Conservation (phyloP, 805 yeast genomes). For the Metschnikowia kofuensis region DNA sequence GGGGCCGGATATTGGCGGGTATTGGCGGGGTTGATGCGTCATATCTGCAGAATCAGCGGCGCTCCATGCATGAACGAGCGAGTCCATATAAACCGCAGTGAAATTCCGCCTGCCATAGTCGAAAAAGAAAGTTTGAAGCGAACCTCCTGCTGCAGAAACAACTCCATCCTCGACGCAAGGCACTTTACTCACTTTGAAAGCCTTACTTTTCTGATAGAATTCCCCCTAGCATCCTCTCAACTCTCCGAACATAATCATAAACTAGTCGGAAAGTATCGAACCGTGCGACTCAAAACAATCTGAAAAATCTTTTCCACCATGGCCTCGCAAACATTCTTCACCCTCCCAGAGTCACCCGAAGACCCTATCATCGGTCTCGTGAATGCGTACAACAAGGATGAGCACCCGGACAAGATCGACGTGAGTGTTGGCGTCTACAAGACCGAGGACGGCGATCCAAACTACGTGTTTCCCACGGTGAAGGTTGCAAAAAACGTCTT, state of each 20-base stretch:
- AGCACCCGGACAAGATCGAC: conserved; percentile 34
- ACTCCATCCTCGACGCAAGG: not conserved
- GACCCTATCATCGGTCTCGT: conserved; percentile 20
- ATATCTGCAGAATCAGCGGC: not conserved
- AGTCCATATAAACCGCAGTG: conserved; percentile 2
- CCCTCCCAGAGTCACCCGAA: conserved; percentile 9
- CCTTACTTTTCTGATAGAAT: not conserved
- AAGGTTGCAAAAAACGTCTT: conserved; percentile 33
- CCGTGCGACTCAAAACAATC: too few relatives aligned
- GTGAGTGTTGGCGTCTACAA: conserved; percentile 47
- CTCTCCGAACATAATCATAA: too few relatives aligned
- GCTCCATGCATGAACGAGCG: conserved; percentile 6
- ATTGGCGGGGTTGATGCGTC: conserved; percentile 4
- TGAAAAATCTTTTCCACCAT: not conserved
- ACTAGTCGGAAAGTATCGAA: too few relatives aligned
- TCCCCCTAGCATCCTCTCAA: not conserved
- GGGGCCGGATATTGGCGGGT: conserved; percentile 4
- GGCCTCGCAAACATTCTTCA: conserved; percentile 8
- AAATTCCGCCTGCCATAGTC: not conserved
- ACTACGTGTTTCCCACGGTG: conserved; percentile 38
- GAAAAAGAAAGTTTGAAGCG: not conserved
- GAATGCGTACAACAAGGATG: conserved; percentile 22
- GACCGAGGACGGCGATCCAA: conserved; percentile 32
- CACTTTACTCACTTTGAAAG: too few relatives aligned
- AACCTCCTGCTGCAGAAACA: not conserved